Conservation (phyloP, 2,329 filamentous ascomycete species). For the Botrytis squamosa region DNA sequence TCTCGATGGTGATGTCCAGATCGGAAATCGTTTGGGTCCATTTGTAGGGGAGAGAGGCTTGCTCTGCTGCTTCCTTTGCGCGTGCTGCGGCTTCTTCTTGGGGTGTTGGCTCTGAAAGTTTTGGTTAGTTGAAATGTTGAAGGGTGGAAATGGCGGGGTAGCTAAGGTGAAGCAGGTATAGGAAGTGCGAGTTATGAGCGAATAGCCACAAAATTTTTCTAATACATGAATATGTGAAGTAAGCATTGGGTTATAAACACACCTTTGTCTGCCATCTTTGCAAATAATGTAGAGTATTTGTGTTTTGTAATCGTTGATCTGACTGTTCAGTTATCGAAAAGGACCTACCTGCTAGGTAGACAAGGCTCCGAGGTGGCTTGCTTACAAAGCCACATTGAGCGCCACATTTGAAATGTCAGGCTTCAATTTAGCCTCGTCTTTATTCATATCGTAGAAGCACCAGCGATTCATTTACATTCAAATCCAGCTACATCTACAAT, state of each 20-base stretch:
- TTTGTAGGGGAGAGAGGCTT: conserved; percentile 90
- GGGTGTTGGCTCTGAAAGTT: conserved; percentile 35
- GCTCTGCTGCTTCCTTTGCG: conserved; percentile 79
- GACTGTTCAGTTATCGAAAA: conserved; percentile 12
- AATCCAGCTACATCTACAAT: neutral
- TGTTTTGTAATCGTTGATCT: conserved; percentile 14
- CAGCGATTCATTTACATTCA: neutral
- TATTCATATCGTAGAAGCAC: neutral
- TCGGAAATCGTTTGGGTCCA: conserved; percentile 94
- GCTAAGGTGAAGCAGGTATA: neutral
- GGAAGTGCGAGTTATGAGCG: neutral
- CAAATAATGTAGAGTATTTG: conserved; percentile 17
- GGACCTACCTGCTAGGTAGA: neutral
- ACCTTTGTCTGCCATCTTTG: conserved; percentile 35
- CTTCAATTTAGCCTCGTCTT: neutral
- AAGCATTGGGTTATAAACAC: neutral
- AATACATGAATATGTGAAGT: neutral
- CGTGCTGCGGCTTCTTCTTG: conserved; percentile 59
- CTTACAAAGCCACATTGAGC: conserved; percentile 10
- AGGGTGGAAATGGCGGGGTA: conserved; percentile 17
- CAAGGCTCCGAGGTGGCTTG: conserved; percentile 32
- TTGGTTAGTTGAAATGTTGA: conserved; percentile 15
- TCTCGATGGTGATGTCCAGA: conserved; percentile 72
- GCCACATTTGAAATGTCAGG: neutral
- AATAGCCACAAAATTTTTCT: neutral